Conservation (phyloP, 2,329 filamentous ascomycete species). For the Sporothrix mexicana region DNA sequence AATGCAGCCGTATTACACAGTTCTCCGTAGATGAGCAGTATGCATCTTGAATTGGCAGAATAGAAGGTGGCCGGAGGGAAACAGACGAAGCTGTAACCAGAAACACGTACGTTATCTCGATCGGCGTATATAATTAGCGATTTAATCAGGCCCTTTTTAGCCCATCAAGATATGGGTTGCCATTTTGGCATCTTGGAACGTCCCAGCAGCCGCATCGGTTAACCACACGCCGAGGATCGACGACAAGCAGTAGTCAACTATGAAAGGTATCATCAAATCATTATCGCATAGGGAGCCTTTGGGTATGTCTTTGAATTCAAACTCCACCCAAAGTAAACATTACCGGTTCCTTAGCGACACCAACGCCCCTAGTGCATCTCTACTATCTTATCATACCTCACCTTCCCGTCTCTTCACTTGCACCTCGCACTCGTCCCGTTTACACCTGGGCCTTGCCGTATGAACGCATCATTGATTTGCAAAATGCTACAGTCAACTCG, state of each 20-base stretch:
- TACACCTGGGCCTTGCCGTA: background rate
- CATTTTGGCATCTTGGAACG: background rate
- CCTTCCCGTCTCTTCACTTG: no score
- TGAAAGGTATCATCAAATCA: background rate
- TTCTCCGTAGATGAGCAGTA: background rate
- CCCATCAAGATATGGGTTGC: background rate
- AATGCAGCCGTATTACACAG: background rate
- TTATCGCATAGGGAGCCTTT: no score
- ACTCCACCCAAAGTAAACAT: no score
- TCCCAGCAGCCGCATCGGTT: constrained; percentile 1
- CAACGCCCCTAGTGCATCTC: no score
- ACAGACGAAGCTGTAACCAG: background rate
- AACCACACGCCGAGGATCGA: background rate
- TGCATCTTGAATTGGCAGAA: background rate
- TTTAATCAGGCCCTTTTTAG: background rate
- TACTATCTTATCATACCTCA: no score
- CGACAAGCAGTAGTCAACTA: background rate
- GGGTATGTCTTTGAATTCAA: no score
- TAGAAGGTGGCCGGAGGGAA: background rate
- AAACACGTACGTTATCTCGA: background rate
- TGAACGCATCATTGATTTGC: constrained; percentile 9
- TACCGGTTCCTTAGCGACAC: no score
- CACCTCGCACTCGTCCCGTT: no score
- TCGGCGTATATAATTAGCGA: constrained; percentile 10
- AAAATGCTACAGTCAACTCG: background rate